A percentile compares a stretch with the other conserved stretches of the same genome.
These are phyloP conservation scores for Xylaria hypoxylon DNA, from an alignment of 2,329 filamentous ascomycete genomes.

Conservation along the genomic window DNA sequence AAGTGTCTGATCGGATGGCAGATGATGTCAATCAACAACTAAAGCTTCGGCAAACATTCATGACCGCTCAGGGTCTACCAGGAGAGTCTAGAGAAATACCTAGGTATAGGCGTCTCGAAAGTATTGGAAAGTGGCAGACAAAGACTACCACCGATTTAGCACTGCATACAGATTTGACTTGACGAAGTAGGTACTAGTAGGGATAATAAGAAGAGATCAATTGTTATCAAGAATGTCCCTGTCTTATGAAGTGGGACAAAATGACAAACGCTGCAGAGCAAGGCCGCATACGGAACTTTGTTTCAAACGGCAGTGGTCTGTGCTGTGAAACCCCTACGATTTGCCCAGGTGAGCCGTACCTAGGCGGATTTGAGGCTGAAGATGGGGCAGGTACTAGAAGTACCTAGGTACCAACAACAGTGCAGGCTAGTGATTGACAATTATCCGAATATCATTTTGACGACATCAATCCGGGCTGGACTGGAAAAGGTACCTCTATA, in stretches of 20 bases:
- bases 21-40: constrained; percentile 34
- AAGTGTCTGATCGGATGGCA: constrained; percentile 10
- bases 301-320: constrained; percentile 25
- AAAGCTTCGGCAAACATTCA: constrained; percentile 14
- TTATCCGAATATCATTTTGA: too few species aligned
- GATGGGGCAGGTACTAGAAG: not conserved
- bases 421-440: too few species aligned
- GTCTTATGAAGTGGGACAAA: constrained; percentile 26
- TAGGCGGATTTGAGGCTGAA: not conserved
- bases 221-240: constrained; percentile 28
- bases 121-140: constrained; percentile 9
- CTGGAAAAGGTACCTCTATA: too few species aligned
- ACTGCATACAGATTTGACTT: constrained; percentile 12
- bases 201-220: constrained; percentile 8
- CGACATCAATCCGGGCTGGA: too few species aligned
- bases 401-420: too few species aligned
- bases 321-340: constrained; percentile 5
- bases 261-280: constrained; percentile 11
- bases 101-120: not conserved
- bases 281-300: constrained; percentile 31
- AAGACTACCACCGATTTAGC: constrained; percentile 8
- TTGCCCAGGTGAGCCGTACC: too few species aligned
- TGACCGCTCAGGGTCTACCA: not conserved
- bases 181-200: not conserved
- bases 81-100: not conserved